Evolutionary conservation across 73 alveolate species (phyloP).

Genomic region (Symbiodinium natans): DNA sequence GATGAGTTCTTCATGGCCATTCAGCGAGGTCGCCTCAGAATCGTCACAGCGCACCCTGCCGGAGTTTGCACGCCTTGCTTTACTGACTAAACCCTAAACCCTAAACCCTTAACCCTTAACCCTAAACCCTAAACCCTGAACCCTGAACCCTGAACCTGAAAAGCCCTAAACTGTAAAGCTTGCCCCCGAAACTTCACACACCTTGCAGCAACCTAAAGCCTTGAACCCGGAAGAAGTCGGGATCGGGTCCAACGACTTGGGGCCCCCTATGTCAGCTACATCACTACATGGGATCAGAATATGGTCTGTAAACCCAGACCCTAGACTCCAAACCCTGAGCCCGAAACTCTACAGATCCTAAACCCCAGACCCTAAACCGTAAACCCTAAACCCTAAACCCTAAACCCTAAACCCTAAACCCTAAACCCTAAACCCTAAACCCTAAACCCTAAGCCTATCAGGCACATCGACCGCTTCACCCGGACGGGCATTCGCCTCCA

Average conservation of each 20-base stretch:
- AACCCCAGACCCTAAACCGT: neutral
- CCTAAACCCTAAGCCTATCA: neutral
- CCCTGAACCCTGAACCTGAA: neutral
- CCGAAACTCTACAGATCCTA: too few relatives aligned
- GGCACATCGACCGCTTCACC: neutral
- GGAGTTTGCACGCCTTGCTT: neutral
- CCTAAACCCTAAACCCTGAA: too few relatives aligned
- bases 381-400: neutral
- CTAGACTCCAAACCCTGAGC: too few relatives aligned
- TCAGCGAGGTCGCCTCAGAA: neutral
- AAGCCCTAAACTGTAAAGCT: neutral
- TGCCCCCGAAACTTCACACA: neutral
- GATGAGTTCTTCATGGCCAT: neutral
- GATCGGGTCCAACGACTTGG: neutral
- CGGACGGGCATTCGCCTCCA: neutral
- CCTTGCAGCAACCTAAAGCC: neutral
- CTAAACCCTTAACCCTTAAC: too few relatives aligned
- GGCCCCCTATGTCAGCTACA: neutral
- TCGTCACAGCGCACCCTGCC: neutral
- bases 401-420: neutral
- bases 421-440: neutral
- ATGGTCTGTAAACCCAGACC: too few relatives aligned
- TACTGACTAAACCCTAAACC: neutral
- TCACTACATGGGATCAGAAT: neutral
- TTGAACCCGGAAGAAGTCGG: neutral